Evolutionary conservation across 495 filamentous ascomycete genomes (phyloP), one percentile per base, ranked within the genome.

Genomic region (Evernia prunastri): DNA sequence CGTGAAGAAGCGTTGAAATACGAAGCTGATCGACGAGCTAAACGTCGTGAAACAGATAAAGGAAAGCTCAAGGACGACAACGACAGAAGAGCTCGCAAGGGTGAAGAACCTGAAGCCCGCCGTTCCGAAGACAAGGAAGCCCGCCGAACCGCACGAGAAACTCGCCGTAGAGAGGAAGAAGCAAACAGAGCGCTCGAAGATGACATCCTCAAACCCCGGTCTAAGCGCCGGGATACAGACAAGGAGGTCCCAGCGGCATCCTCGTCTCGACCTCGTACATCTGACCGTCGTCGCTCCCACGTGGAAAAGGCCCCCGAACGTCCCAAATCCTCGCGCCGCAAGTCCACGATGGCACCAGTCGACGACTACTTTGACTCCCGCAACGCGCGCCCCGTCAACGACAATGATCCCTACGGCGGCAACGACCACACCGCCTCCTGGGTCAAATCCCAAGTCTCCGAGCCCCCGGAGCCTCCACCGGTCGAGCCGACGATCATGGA

Each of bases 381-480:
- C 60, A 76, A 77, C 58, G 57, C 27, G 20, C 61, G 35, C 54
- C 63, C 27, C n/a, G 31, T 23, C 47, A 65, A 64, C 29, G 65
- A 56, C 29, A 70, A 65, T 10, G 67, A 69, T 43, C 70, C 72
- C 31, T 73, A 71, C 61, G 73, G 64, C n/a, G 71, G 65, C 39
- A 75, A 69, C 68, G 81, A 86, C 59, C 85, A 87, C 69, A 86
- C 81, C 54, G 78, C 81, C 3, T 83, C 81, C 6, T 87, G 84
- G 84, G 80, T 87, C 6, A 74, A 86, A 64, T 80, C 78, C 1
- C 78, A 84, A 70, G 75, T 78, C 42, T 74, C 74, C 15, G 80
- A 84, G 18, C 84, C 83, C 4, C 81, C 84, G 4, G 81, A 82
- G 61, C 83, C 83, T n/a, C 84, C 83, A 10, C 82, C 78, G 25